Evolutionary conservation across 495 filamentous ascomycete species (phyloP), one percentile per base, ranked within the genome.

Genomic region (Apiosordaria backusii): DNA sequence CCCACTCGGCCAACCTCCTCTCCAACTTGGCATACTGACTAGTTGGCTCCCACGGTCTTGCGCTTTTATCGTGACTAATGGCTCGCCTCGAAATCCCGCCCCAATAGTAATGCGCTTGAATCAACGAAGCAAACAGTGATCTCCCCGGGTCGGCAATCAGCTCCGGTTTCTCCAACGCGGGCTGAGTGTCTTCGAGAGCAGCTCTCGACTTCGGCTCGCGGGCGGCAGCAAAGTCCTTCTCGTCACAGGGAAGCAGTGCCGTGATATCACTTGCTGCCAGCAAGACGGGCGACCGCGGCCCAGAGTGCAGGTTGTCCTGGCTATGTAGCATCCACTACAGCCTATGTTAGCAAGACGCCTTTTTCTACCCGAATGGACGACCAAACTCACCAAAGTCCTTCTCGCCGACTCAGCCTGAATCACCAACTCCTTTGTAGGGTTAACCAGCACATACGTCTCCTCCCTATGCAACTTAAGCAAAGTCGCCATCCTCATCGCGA

Each of bases 271-370:
- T 74, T 3, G 79, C 78, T 6, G 77, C 73, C n/a, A 84, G 66
- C 0, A 81, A 77, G 5, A 81, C 68, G 5, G 82, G 82, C 27
- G 79, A 78, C 26, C 74, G 77, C 4, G 80, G 78, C 0, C 81
- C 81, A 0, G 81, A 82, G 62, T 81, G 78, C 24, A 84, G 75
- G 62, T 84, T 83, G 55, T 83, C 81, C 66, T 84, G 82, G 67
- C 80, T 82, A 68, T 82, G 79, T 66, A 81, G 64, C 81, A 82
- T 83, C 81, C 81, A 82, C 79, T 83, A 53, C 6, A 40, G 15
- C 6, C 15, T 15, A 26, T 13, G 18, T 21, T 21, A 25, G 65
- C 70, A 50, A 74, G 61, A 26, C 15, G 3, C 53, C 27, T 26
- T 21, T 61, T 23, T 15, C 4, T 23, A 15, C 2, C 25, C 4